Base-by-base conservation (phyloP, 1,284 basidiomycete genomes). In the Laetiporus sulphureus region DNA sequence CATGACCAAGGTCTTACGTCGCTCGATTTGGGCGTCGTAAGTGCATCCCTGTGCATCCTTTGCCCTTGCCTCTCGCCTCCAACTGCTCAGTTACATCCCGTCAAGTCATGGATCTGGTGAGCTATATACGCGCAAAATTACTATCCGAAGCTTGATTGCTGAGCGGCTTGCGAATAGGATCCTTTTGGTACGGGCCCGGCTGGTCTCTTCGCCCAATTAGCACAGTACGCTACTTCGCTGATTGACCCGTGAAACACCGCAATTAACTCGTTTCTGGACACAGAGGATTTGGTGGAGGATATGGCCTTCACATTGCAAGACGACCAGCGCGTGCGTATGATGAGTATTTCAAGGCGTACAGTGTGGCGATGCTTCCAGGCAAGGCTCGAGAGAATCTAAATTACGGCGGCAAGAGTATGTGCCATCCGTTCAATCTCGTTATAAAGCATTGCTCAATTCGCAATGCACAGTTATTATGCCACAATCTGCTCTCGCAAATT, bases 371-470 rank as follows among this genome's bases (percentile, higher is more conserved):
- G 84, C 73, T 94, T 32, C 79, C 86, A 8, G 80, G 86, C 34
- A 76, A 79, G 53, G 78, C 91, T 62, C 73, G 90, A 62, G 77
- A 89, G 56, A 86, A 96, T 59, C 69, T 98, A 40, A 90, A 89
- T 55, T 91, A 96, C 56, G 96, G 96, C 53, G 96, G 96, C 57
- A 99, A 99, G 73, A 93, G 94, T 97, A 66, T 63, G 91, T 78
- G 25, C 13, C 8, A 45, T 57, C 51, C 50, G 44, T 46, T 34
- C 41, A 15, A 32, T 51, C 41, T 40, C 19, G 38, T 37, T 40
- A 21, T 20, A 34, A 30, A n/a, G 8, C 24, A 29, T 29, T 40
- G 25, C 32, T 38, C 3, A 30, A 25, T 15, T 23, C 18, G 11
- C 8, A 6, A 23, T 18, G 3, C n/a, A 8, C 45, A 95, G 94